These are phyloP conservation scores for Talaromyces sp. DNA, from an alignment of 2,329 filamentous ascomycete species.

Conservation along the genomic window DNA sequence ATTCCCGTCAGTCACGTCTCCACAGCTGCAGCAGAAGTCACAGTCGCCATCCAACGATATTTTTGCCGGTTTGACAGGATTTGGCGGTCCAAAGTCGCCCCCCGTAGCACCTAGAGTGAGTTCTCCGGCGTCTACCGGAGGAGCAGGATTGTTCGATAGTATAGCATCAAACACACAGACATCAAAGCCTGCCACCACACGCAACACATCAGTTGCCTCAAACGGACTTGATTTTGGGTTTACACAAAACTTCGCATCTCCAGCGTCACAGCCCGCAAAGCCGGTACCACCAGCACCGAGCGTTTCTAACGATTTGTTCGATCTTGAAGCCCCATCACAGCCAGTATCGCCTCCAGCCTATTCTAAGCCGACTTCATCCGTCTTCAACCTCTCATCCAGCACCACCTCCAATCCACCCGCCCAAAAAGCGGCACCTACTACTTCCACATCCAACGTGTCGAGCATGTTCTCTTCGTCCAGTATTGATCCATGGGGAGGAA, in stretches of 20 bases:
- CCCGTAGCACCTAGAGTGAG: slow-evolving; percentile 48
- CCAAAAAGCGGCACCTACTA: slow-evolving; percentile 29
- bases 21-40: slow-evolving; percentile 33
- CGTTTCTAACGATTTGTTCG: slow-evolving; percentile 76
- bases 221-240: slow-evolving; percentile 66
- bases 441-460: slow-evolving; percentile 46
- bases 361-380: slow-evolving; percentile 53
- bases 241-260: slow-evolving; percentile 54
- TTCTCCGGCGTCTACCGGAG: slow-evolving; percentile 50
- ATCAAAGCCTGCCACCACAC: slow-evolving; percentile 39
- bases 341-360: slow-evolving; percentile 36
- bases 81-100: slow-evolving; percentile 47
- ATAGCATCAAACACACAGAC: slow-evolving; percentile 61
- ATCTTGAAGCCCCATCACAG: slow-evolving; percentile 58
- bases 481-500: slow-evolving; percentile 79
- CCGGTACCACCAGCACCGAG: slow-evolving; percentile 47
- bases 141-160: slow-evolving; percentile 80
- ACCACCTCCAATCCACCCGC: slow-evolving; percentile 43
- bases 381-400: slow-evolving; percentile 73
- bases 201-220: slow-evolving; percentile 51
- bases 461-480: slow-evolving; percentile 31
- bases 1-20: slow-evolving; percentile 51
- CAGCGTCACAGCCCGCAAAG: slow-evolving; percentile 36
- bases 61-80: slow-evolving; percentile 61
- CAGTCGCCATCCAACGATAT: slow-evolving; percentile 55